A percentile compares a stretch with the other conserved stretches of the same genome.
Conservation (phyloP, 73 alveolate genomes). For the Halteria grandinella region DNA sequence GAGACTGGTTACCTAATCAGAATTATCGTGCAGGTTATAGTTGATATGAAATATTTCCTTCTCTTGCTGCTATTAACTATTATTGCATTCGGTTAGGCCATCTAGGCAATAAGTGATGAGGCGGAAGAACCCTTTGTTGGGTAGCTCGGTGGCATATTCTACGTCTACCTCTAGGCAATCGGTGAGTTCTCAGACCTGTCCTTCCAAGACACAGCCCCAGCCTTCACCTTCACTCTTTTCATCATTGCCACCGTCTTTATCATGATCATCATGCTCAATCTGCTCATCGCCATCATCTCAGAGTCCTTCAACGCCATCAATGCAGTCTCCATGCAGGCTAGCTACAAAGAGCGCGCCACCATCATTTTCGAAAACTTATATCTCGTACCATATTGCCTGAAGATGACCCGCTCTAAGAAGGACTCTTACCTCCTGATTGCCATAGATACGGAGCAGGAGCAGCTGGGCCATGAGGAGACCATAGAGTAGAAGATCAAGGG, state of each 20-base stretch:
- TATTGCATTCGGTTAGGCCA: conserved; percentile 34
- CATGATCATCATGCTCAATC: conserved; percentile 57
- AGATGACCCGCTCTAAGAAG: too few relatives aligned
- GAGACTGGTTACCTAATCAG: conserved; percentile 52
- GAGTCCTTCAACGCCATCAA: conserved; percentile 40
- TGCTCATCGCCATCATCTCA: conserved; percentile 50
- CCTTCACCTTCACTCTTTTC: too few relatives aligned
- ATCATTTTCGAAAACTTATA: conserved; percentile 49
- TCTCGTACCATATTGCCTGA: too few relatives aligned
- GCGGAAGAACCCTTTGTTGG: conserved; percentile 12
- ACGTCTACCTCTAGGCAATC: too few relatives aligned
- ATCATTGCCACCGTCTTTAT: conserved; percentile 43
- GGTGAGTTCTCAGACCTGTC: too few relatives aligned
- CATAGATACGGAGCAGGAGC: too few relatives aligned
- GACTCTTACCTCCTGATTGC: too few relatives aligned
- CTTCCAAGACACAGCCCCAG: too few relatives aligned
- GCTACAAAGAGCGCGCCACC: conserved; percentile 40
- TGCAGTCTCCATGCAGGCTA: conserved; percentile 10
- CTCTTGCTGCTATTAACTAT: conserved; percentile 39
- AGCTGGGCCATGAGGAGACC: too few relatives aligned
- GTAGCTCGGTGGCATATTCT: too few relatives aligned
- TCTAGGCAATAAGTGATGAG: conserved; percentile 8
- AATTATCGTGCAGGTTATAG: conserved; percentile 52
- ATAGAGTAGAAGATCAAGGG: too few relatives aligned
- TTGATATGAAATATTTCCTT: conserved; percentile 45